Evolutionary conservation across 2,329 filamentous ascomycete species (phyloP).

Genomic region (Trichoderma aggressivum): DNA sequence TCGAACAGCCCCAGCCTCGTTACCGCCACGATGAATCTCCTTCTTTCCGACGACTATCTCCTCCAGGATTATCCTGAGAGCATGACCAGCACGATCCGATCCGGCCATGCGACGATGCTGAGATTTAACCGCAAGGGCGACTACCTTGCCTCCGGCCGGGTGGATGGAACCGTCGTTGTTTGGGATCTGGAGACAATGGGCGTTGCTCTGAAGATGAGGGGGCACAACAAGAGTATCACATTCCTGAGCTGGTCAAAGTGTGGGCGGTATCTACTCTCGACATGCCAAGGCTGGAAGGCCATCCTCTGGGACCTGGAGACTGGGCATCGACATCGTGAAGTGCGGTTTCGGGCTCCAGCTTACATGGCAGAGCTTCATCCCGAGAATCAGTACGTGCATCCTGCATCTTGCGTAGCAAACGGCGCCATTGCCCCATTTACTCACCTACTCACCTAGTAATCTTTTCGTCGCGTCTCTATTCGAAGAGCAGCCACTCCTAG

Average conservation of each 20-base stretch:
- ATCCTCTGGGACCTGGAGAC: slow-evolving; percentile 87
- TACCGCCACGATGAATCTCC: slow-evolving; percentile 49
- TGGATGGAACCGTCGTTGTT: slow-evolving; percentile 90
- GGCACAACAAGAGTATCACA: slow-evolving; percentile 90
- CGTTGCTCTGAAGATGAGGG: slow-evolving; percentile 87
- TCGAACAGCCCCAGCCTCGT: slow-evolving; percentile 19
- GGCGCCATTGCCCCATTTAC: background rate
- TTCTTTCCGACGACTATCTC: slow-evolving; percentile 61
- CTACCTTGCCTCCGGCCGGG: slow-evolving; percentile 87
- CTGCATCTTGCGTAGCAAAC: background rate
- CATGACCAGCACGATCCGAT: slow-evolving; percentile 81
- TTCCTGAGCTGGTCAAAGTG: slow-evolving; percentile 93
- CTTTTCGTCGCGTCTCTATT: slow-evolving; percentile 89
- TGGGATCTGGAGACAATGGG: slow-evolving; percentile 98
- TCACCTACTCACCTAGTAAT: slow-evolving; percentile 49
- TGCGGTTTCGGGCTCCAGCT: slow-evolving; percentile 87
- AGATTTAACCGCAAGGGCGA: slow-evolving; percentile 95
- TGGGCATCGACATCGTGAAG: slow-evolving; percentile 69
- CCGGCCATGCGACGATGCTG: slow-evolving; percentile 61
- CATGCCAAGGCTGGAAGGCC: slow-evolving; percentile 94
- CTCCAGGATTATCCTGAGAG: slow-evolving; percentile 84
- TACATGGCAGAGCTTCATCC: slow-evolving; percentile 97
- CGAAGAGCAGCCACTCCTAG: slow-evolving; percentile 86
- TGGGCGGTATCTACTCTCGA: slow-evolving; percentile 85
- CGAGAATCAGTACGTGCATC: slow-evolving; percentile 66